Base-by-base conservation (phyloP, 345 rosid species). In the Brassica carinata region DNA sequence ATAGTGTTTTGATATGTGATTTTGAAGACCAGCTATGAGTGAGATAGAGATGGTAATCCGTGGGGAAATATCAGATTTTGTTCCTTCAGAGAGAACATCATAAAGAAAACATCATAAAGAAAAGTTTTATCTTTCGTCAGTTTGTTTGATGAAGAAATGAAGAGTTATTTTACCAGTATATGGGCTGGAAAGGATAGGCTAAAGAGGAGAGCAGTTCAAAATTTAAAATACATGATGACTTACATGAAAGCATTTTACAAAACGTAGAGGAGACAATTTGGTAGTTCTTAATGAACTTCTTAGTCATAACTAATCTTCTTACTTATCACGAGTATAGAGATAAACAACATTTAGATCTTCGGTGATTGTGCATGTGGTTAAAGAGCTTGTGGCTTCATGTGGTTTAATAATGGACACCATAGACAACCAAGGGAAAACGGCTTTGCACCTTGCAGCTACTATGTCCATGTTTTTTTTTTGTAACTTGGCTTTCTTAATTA, bases 381-480 rank as follows among this genome's bases (percentile, higher is more conserved):
- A 89, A 79, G 76, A 90, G 77, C 89, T 91, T 61, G 74, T 81
- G 9, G 84, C 85, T 74, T 83, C 86, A 65, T 89, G 78, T 29
- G 85, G 84, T 73, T 73, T 91, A 66, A 7, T 55, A 55, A 82
- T 77, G 51, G 80, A 84, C 48, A 73, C 89, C 17, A 73, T 83
- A 6, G 94, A 92, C 77, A 78, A 87, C 71, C 87, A 74, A 81
- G 94, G 94, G 83, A 90, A 91, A 76, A 91, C 94, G 63, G 91
- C 94, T 18, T 71, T 94, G 84, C 81, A 43, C 55, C 6, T 13
- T 13, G 55, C 17, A 48, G 79, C 84, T 87, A 78, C 79, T 85
- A 90, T 77, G 97, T 97, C 75, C 92, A 90, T 87, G 13, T 94
- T 23, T 33, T 33, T 33, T 33, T 33, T 33, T 33, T 33, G 36